Percentiles rank a stretch among this genome's conserved stretches.
phyloP scores from a whole-genome alignment of 441 rosid species.

The Mallotus repandus region DNA sequence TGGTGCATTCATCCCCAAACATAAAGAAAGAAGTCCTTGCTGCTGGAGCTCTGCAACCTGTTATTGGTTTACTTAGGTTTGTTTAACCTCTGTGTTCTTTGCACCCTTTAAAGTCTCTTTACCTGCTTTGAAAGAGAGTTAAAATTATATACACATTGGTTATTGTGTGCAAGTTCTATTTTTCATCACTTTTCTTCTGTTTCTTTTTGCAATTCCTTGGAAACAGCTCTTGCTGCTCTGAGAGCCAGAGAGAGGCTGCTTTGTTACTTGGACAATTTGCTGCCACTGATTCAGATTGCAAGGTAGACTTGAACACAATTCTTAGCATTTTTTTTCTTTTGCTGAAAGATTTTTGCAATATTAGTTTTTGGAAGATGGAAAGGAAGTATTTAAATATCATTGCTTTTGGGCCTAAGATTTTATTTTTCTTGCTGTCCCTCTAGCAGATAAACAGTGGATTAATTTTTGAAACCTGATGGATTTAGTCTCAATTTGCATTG shows the following conservation, averaged over 20 bases:
- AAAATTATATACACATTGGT: too few relatives aligned
- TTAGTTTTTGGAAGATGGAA: constrained; percentile 2
- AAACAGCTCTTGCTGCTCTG: constrained; percentile 87
- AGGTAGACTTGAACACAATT: constrained; percentile 46
- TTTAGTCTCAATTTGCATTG: constrained; percentile 2
- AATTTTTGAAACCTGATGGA: background rate
- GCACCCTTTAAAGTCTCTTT: background rate
- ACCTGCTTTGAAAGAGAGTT: background rate
- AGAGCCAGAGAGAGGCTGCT: constrained; percentile 99
- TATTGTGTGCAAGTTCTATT: background rate
- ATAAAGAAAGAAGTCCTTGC: constrained; percentile 93
- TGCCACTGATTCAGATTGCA: constrained; percentile 97
- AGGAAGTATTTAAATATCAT: background rate
- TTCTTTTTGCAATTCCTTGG: constrained; percentile 18
- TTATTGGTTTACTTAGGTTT: constrained; percentile 86
- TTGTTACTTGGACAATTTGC: constrained; percentile 97
- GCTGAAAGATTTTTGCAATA: constrained; percentile 10
- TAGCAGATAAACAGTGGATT: background rate
- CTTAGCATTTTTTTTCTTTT: background rate
- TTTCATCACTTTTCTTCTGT: background rate
- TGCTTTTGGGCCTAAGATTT: background rate
- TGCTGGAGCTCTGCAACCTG: constrained; percentile 97
- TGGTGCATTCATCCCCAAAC: constrained; percentile 97
- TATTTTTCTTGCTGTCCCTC: background rate
- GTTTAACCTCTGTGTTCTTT: constrained; percentile 16